Percentiles rank a stretch among this genome's conserved stretches.
Conservation (phyloP, 495 filamentous ascomycete genomes). For the Aspergillus sparsus region DNA sequence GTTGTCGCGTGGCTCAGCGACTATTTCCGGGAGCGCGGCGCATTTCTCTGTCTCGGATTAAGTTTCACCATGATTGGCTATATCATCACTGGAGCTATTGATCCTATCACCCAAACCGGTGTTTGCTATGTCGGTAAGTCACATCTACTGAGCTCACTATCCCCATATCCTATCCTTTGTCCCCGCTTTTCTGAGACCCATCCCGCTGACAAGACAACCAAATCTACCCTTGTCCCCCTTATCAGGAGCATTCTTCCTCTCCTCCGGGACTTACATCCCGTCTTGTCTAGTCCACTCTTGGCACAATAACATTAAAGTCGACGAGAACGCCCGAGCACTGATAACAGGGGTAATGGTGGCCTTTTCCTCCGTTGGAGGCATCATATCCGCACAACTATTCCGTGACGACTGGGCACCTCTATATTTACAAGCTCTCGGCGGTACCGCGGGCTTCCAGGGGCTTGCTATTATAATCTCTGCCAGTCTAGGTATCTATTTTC, state of each 20-base stretch:
- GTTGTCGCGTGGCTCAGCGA: background rate
- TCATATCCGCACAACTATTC: constrained; percentile 70
- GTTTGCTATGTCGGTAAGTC: background rate
- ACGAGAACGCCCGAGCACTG: constrained; percentile 56
- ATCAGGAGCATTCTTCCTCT: constrained; percentile 59
- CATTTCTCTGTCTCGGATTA: background rate
- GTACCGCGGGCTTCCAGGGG: constrained; percentile 65
- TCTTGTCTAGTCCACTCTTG: constrained; percentile 41
- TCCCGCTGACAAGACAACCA: background rate
- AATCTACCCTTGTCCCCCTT: no score
- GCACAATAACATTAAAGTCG: constrained; percentile 70
- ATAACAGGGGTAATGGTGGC: constrained; percentile 36
- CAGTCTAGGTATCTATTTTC: constrained; percentile 59
- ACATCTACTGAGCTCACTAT: constrained; percentile 46
- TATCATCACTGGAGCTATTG: background rate
- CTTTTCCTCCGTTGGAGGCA: constrained; percentile 64
- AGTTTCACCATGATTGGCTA: background rate
- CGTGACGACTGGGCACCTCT: constrained; percentile 58
- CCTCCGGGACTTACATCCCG: constrained; percentile 47
- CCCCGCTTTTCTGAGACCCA: background rate
- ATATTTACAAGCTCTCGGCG: constrained; percentile 63
- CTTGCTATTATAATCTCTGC: constrained; percentile 53
- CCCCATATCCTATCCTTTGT: constrained; percentile 60
- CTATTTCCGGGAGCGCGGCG: background rate
- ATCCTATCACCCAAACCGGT: background rate